Base-by-base conservation (phyloP, 768 basidiomycete genomes). In the Punctularia strigosozonata region DNA sequence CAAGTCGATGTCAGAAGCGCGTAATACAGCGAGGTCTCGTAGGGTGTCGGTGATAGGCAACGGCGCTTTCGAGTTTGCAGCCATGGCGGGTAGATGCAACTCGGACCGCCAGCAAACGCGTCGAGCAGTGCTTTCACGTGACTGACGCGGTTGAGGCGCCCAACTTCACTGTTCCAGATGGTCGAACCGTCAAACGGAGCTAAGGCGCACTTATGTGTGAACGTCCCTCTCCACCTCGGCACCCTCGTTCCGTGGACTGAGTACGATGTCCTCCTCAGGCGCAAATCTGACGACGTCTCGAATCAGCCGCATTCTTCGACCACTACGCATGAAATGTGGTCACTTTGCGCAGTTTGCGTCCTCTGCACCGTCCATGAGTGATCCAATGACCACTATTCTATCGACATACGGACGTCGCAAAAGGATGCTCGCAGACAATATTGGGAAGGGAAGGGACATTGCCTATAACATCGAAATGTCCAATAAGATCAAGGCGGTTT, bases 1-100 rank as follows among this genome's bases (percentile, higher is more conserved):
- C 14, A 71, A 46, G 43, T 68, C 61, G 32, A 70, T 43, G 18
- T 69, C 72, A 7, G 77, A 74, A 20, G 73, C 73, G 21, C 79
- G 72, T 15, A 87, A 60, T 23, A 83, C 56, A 4, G 84, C 82
- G 18, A 88, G 71, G 56, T 88, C 85, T 10, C 69, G 77, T 25
- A 86, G 65, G 5, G 74, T 75, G 40, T 75, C 68, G 42, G 64
- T 55, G 22, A 84, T 64, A 5, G 73, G 61, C 30, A 86, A 63
- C 10, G 75, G 69, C 43, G 74, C 46, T 50, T 39, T 60, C 59
- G 62, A 63, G 46, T 43, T 46, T 1, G 31, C 31, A 12, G 33
- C 12, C 33, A 34, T 34, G n/a, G n/a, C n/a, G n/a, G n/a, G n/a
- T n/a, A n/a, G n/a, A n/a, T n/a, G n/a, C n/a, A n/a, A n/a, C n/a